Evolutionary conservation across 371 early-diverging fungal species (phyloP), one percentile per base, ranked within the genome.

Genomic region (Lichtheimia ornata): DNA sequence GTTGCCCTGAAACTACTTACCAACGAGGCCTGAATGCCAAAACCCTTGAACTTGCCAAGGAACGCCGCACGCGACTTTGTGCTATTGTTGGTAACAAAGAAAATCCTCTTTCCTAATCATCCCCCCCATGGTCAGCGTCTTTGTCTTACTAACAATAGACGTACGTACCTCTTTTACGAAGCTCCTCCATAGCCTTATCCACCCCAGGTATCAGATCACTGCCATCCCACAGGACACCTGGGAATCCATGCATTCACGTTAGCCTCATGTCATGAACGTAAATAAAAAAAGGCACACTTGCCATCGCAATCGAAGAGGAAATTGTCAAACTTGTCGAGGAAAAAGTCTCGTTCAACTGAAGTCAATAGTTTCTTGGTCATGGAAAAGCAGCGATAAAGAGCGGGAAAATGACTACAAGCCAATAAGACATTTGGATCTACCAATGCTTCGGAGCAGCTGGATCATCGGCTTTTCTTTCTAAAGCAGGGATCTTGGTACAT

Each of bases 291-390:
- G n/a, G n/a, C n/a, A 27, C 7, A 50, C 57, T 71, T 82, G 90
- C 96, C 98, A 83, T 98, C 98, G 77, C 96, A 96, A 75, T 98
- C 98, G 53, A 98, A 90, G 57, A 98, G 77, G 65, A 96, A 96
- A 35, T 94, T 97, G 68, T 98, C 97, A 62, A 82, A 87, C 56
- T 73, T 68, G 67, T 91, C 87, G 53, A 94, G 61, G 18, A 70
- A 72, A 20, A 61, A 47, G 55, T 69, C 63, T 20, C 66, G 60
- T 62, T 76, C 61, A 58, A 69, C 66, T 25, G 47, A 17, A 45
- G 72, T 75, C 15, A 56, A 52, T 22, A 80, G 53, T 44, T 63
- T 44, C 20, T 71, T 54, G 70, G 71, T 77, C 20, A 40, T 44
- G 47, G 61, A 41, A 25, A 56, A 11, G 27, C 22, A 28, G 30